phyloP scores from a whole-genome alignment of 2,329 filamentous ascomycete species.

The Curvularia sp. region DNA sequence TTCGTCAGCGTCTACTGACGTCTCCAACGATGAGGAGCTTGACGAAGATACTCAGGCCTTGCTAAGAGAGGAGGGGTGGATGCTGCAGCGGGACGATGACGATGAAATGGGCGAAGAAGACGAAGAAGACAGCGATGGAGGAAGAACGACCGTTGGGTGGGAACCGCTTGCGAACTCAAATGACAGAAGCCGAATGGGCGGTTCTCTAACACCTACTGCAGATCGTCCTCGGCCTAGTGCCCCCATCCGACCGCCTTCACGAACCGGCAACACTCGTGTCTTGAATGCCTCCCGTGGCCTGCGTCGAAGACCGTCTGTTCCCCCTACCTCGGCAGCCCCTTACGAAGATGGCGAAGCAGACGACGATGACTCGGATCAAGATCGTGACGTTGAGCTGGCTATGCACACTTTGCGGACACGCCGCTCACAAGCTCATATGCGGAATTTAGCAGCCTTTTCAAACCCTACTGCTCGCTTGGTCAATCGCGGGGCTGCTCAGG shows the following conservation, averaged over 20 bases:
- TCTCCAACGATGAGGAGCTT: constrained; percentile 47
- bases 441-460: constrained; percentile 34
- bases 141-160: constrained; percentile 55
- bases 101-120: constrained; percentile 49
- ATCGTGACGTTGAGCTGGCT: constrained; percentile 48
- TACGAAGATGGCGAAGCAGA: constrained; percentile 54
- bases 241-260: constrained; percentile 50
- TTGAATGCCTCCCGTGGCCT: constrained; percentile 49
- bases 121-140: constrained; percentile 53
- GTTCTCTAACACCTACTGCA: constrained; percentile 58
- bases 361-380: constrained; percentile 52
- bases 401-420: constrained; percentile 45
- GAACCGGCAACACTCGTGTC: constrained; percentile 43
- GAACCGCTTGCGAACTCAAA: constrained; percentile 54
- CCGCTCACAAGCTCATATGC: constrained; percentile 46
- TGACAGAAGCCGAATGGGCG: constrained; percentile 54
- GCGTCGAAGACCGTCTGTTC: constrained; percentile 48
- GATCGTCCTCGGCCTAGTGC: constrained; percentile 52
- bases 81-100: constrained; percentile 49
- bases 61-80: constrained; percentile 48
- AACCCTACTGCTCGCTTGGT: constrained; percentile 35
- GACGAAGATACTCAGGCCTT: constrained; percentile 50
- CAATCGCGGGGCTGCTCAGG: constrained; percentile 34
- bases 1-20: constrained; percentile 47
- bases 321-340: constrained; percentile 44